A percentile compares a stretch with the other conserved stretches of the same genome.
These are phyloP conservation scores for Botryotinia calthae DNA, from an alignment of 2,329 filamentous ascomycete genomes.

Conservation along the genomic window DNA sequence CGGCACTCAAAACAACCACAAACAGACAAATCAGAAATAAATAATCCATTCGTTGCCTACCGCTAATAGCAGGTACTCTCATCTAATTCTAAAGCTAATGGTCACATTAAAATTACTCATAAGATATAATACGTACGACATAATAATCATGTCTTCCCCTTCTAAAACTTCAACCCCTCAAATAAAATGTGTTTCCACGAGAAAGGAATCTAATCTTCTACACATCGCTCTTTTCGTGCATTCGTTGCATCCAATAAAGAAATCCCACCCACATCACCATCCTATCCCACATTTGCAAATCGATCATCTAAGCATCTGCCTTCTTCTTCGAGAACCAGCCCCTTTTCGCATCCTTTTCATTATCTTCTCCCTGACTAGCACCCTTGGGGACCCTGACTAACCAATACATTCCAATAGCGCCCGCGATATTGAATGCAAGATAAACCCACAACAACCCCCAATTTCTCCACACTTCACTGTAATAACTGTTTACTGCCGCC, in stretches of 20 bases:
- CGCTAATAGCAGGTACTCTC: background rate
- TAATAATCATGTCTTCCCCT: background rate
- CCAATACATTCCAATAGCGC: constrained; percentile 55
- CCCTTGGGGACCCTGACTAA: constrained; percentile 47
- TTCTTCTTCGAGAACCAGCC: constrained; percentile 17
- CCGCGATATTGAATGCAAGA: constrained; percentile 52
- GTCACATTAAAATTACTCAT: background rate
- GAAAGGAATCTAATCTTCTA: background rate
- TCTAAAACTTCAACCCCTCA: background rate
- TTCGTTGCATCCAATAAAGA: background rate
- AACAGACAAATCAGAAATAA: background rate
- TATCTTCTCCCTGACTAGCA: constrained; percentile 28
- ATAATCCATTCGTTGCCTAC: background rate
- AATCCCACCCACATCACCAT: background rate
- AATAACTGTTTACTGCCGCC: constrained; percentile 49
- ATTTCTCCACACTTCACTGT: constrained; percentile 64
- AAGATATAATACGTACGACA: constrained; percentile 3
- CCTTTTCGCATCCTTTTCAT: background rate
- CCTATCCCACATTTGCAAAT: background rate
- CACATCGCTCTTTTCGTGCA: background rate
- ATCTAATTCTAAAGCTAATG: background rate
- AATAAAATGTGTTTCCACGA: background rate
- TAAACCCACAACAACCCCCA: constrained; percentile 53
- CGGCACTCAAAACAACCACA: background rate
- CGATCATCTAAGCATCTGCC: background rate